Evolutionary conservation across 2,329 filamentous ascomycete genomes (phyloP).

Genomic region (Pseudogymnoascus sp.): DNA sequence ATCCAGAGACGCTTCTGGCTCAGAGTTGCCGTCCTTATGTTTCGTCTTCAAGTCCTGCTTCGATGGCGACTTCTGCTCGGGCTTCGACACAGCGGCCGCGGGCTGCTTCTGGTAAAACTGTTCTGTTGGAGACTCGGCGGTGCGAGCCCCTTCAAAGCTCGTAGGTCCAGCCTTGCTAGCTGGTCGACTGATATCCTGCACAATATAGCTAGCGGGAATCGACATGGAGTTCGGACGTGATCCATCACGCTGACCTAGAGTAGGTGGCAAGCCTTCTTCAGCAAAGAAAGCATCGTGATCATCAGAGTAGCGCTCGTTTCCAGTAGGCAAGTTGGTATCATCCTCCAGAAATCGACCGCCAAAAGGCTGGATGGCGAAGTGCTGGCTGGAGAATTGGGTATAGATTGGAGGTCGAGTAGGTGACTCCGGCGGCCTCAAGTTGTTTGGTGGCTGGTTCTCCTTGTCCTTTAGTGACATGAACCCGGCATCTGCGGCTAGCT

Average conservation of each 20-base stretch:
- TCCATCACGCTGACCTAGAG: slow-evolving; percentile 21
- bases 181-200: slow-evolving; percentile 27
- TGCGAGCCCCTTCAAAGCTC: not conserved
- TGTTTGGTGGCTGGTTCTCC: slow-evolving; percentile 67
- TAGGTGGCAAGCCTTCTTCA: slow-evolving; percentile 20
- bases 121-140: not conserved
- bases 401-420: slow-evolving; percentile 59
- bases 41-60: not conserved
- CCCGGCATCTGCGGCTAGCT: slow-evolving; percentile 43
- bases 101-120: slow-evolving; percentile 2
- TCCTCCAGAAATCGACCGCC: slow-evolving; percentile 30
- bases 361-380: slow-evolving; percentile 32
- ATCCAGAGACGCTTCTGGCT: slow-evolving; percentile 31
- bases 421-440: slow-evolving; percentile 36
- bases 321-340: slow-evolving; percentile 29
- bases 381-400: slow-evolving; percentile 58
- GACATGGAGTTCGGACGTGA: slow-evolving; percentile 26
- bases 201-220: slow-evolving; percentile 28
- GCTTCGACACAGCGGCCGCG: not conserved
- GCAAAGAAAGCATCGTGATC: slow-evolving; percentile 17
- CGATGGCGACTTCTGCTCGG: not conserved
- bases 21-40: not conserved
- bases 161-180: slow-evolving; percentile 16
- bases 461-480: slow-evolving; percentile 58
- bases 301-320: slow-evolving; percentile 24